Evolutionary conservation across 257 asterid species (phyloP), one percentile per base, ranked within the genome.

Genomic region (Coffea canephora): DNA sequence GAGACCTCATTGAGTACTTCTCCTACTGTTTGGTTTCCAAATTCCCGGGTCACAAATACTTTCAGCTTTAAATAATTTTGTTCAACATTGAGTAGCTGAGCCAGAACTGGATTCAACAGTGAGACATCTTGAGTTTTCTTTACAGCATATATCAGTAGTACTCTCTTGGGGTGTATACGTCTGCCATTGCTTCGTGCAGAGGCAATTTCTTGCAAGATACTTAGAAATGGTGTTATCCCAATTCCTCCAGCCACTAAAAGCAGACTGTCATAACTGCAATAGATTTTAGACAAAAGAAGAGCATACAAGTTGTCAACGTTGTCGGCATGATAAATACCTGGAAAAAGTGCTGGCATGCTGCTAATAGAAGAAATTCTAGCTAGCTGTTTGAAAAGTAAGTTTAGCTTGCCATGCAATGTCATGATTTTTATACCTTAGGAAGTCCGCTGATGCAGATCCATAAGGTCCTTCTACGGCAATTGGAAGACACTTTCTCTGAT

Each of bases 211-310:
- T 86, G 89, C 80, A 94, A 69, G 85, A 94, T 90, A 71, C 97
- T 87, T 59, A 94, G 84, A 74, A 94, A 86, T 2, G 97, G 98
- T 7, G 97, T 91, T 77, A 94, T 79, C 76, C 98, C 97, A 46
- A 92, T 92, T 74, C 98, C 98, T 81, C 98, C 97, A 12, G 98
- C 95, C 52, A 94, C 90, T 68, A 94, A 86, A 86, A 91, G 83
- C 84, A 94, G 85, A 80, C 81, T 83, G 27, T 91, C 88, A 31
- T 91, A 83, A 86, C 98, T 94, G 96, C 83, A 83, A 66, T 46
- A 77, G 72, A 72, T 57, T 31, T 21, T 45, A 11, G 49, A 55
- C 25, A 72, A 27, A 66, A 6, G 39, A 66, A 6, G 52, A 45
- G 14, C 48, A 12, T 2, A 45, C 8, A 19, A 52, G 13, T 62